phyloP scores from a whole-genome alignment of 225 moss, liverwort and hornwort genomes.

The Neckera pumila region DNA sequence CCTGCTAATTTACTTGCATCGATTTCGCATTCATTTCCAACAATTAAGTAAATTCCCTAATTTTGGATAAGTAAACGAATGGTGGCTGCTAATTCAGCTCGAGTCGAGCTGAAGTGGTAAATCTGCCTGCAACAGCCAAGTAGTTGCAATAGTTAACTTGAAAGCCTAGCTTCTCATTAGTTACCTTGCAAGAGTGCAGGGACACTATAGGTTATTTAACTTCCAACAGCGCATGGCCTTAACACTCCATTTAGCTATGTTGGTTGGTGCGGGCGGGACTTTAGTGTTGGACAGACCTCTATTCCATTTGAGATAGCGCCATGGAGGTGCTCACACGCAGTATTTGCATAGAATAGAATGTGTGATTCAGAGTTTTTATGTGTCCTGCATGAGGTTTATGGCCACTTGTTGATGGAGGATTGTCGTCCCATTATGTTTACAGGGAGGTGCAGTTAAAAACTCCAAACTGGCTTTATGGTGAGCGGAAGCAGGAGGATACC shows the following conservation, averaged over 20 bases:
- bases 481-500: slow-evolving; percentile 48
- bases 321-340: background rate
- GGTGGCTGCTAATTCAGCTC: too few species aligned
- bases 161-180: background rate
- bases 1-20: background rate
- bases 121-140: background rate
- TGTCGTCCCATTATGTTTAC: background rate
- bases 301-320: background rate
- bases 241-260: background rate
- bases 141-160: background rate
- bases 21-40: background rate
- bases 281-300: background rate
- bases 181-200: background rate
- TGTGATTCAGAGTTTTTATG: background rate
- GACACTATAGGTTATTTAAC: background rate
- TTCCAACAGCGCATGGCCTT: background rate
- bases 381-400: background rate
- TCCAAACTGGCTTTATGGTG: slow-evolving; percentile 91
- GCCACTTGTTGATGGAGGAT: background rate
- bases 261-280: background rate
- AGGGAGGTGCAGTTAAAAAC: slow-evolving; percentile 91
- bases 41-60: background rate
- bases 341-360: background rate
- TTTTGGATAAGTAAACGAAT: background rate
- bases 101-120: too few species aligned